A percentile compares a stretch with the other conserved stretches of the same genome.
phyloP scores from a whole-genome alignment of 2,329 filamentous ascomycete species.

The Nectriaceae sp. region DNA sequence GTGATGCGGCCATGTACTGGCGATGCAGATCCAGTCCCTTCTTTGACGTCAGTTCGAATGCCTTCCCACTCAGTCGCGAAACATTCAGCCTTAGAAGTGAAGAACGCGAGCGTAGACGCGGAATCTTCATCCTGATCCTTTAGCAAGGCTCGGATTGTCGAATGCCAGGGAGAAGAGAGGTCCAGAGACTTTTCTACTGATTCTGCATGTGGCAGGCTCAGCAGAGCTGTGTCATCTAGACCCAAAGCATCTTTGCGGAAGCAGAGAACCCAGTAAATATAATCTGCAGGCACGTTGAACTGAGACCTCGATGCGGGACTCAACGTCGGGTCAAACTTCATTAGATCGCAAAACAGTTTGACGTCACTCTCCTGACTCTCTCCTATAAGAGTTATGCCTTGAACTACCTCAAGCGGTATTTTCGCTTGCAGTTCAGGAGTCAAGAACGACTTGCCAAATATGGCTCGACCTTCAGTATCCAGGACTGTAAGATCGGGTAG shows the following conservation, averaged over 20 bases:
- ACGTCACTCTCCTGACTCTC: background rate
- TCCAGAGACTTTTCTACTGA: background rate
- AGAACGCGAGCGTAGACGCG: conserved; percentile 7
- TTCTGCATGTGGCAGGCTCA: background rate
- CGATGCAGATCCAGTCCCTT: background rate
- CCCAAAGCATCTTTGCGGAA: conserved; percentile 1
- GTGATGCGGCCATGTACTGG: conserved; percentile 5
- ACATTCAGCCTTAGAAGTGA: background rate
- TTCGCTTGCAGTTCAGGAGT: conserved; percentile 9
- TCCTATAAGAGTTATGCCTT: background rate
- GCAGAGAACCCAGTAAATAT: conserved; percentile 10
- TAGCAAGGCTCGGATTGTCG: background rate
- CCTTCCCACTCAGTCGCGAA: background rate
- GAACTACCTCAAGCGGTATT: conserved; percentile 2
- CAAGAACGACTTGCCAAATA: conserved; percentile 14
- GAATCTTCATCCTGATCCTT: background rate
- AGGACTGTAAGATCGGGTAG: conserved; percentile 12
- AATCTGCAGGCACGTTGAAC: conserved; percentile 5
- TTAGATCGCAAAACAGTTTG: conserved; percentile 6
- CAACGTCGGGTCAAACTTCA: conserved; percentile 3
- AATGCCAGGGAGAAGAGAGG: background rate
- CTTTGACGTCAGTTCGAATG: background rate
- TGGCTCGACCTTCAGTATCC: conserved; percentile 11
- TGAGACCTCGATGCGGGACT: background rate
- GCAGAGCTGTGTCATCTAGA: conserved; percentile 3